Evolutionary conservation across 176 grass and related monocot species (phyloP), one percentile per base, ranked within the genome.

Genomic region (Hordeum marinum): DNA sequence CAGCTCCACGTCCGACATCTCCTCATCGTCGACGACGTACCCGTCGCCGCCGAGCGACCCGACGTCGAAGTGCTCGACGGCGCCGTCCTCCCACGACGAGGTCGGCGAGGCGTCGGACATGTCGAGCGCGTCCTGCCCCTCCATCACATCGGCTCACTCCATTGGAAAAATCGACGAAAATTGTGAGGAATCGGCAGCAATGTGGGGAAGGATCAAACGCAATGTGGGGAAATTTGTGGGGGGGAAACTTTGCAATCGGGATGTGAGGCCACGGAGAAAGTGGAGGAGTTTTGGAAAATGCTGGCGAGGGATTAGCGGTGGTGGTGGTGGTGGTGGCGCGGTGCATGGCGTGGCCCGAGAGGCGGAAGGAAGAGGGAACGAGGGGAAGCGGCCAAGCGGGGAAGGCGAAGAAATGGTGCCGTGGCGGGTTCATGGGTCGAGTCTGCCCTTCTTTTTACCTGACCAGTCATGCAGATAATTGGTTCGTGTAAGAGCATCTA

Each of bases 111-210:
- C 65, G 48, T 87, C 71, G 76, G 75, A 50, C 74, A 89, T 82
- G 17, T 79, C 85, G 59, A 41, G 80, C 52, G 80, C 36, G 85
- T 95, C 85, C 69, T 96, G 88, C 69, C 78, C 80, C 74, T 83
- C 90, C 93, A 98, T 98, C 67, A 43, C 90, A 76, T 78, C 43
- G 26, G 61, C 78, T 89, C 46, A 83, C 63, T 83, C 85, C 88
- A 92, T 80, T 15, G 6, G 52, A 74, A 66, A 80, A 67, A 75
- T 76, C 17, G 31, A 68, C 4, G 85, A 81, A 75, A 87, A 72
- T 52, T 60, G 48, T 46, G 76, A 82, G 58, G 68, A 82, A 82
- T 65, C 31, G 79, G 62, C 77, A 63, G 84, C 80, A 83, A 78
- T 32, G 65, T 23, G 69, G 77, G 77, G 64, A 78, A 88, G 40